A percentile compares a stretch with the other conserved stretches of the same genome.
Conservation (phyloP, 2,329 filamentous ascomycete genomes). For the Cladorrhinum sp. region DNA sequence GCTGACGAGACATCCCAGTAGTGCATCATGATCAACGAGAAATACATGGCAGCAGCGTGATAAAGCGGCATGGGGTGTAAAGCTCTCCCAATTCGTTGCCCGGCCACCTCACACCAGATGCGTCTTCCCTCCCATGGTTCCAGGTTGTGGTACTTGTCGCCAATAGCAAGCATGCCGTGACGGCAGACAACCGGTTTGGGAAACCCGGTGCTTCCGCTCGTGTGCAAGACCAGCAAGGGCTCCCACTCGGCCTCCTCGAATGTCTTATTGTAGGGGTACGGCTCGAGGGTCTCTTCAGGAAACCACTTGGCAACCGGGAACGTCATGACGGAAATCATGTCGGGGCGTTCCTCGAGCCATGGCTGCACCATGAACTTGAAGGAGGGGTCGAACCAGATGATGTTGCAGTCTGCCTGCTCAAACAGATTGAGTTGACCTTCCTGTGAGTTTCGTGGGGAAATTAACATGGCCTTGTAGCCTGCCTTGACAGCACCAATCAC, state of each 20-base stretch:
- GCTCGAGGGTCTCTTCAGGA: slow-evolving; percentile 33
- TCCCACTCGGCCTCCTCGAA: slow-evolving; percentile 43
- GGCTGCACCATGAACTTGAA: slow-evolving; percentile 34
- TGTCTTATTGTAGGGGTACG: slow-evolving; percentile 39
- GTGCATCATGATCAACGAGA: slow-evolving; percentile 27
- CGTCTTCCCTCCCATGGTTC: slow-evolving; percentile 20
- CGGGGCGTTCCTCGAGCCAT: slow-evolving; percentile 35
- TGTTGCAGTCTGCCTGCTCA: slow-evolving; percentile 40
- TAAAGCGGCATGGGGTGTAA: slow-evolving; percentile 37
- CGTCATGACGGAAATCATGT: slow-evolving; percentile 39
- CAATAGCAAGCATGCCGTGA: slow-evolving; percentile 38
- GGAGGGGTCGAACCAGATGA: slow-evolving; percentile 35
- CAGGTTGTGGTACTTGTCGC: slow-evolving; percentile 32
- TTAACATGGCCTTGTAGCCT: slow-evolving; percentile 39
- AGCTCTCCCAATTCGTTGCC: neutral
- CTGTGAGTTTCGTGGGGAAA: slow-evolving; percentile 45
- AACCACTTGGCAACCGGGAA: slow-evolving; percentile 36
- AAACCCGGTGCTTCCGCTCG: slow-evolving; percentile 45
- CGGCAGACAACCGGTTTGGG: slow-evolving; percentile 43
- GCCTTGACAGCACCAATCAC: slow-evolving; percentile 32
- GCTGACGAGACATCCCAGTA: slow-evolving; percentile 32
- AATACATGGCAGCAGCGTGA: slow-evolving; percentile 37
- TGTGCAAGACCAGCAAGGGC: slow-evolving; percentile 42
- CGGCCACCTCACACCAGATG: slow-evolving; percentile 18
- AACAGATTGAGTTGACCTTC: slow-evolving; percentile 46